Conservation (phyloP, 2,329 filamentous ascomycete genomes). For the Cytospora paraplurivora region DNA sequence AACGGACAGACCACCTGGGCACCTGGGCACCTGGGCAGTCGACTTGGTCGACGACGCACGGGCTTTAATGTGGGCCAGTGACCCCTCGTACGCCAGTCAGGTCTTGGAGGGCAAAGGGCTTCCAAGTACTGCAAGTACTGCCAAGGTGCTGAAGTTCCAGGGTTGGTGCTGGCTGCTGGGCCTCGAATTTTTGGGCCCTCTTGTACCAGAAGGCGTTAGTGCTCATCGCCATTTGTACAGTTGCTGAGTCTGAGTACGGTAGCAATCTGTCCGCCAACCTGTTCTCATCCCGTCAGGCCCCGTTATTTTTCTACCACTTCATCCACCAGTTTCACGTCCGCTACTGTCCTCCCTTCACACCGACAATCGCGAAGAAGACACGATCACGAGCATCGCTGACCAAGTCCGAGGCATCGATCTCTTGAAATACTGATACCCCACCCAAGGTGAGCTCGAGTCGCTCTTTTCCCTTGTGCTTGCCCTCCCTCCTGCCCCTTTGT, state of each 20-base stretch:
- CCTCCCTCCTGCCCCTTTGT: background rate
- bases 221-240: background rate
- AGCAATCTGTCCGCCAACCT: conserved; percentile 24
- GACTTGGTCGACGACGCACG: background rate
- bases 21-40: no score
- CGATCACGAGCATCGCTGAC: conserved; percentile 27
- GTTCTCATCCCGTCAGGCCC: conserved; percentile 27
- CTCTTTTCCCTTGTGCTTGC: conserved; percentile 9
- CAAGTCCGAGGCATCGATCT: conserved; percentile 21
- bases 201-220: background rate
- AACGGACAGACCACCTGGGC: no score
- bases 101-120: no score
- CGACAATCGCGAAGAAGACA: conserved; percentile 26
- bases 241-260: background rate
- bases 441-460: conserved; percentile 22
- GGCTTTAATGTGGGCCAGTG: background rate
- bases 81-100: background rate
- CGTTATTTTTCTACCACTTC: conserved; percentile 28
- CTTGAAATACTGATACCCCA: conserved; percentile 25
- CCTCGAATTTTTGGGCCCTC: background rate
- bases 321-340: conserved; percentile 20
- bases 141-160: background rate
- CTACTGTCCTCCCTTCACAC: conserved; percentile 30
- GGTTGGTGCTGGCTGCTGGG: background rate
- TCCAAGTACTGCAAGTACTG: background rate